These are phyloP conservation scores for Ilyonectria sp. DNA, from an alignment of 2,329 filamentous ascomycete genomes.

Conservation along the genomic window DNA sequence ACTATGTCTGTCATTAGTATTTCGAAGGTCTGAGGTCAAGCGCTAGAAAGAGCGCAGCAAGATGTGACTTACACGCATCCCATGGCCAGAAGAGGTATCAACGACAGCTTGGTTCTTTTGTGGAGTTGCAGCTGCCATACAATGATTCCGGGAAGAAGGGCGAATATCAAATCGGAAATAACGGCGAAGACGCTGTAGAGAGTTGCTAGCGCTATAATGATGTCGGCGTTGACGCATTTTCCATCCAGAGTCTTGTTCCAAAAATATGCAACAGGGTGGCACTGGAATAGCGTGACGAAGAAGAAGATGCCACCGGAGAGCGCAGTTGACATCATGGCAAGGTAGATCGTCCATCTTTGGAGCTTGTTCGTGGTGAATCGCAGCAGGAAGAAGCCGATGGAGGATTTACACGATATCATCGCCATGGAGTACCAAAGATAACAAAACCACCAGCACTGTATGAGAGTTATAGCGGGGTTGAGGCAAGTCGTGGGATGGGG, in stretches of 20 bases:
- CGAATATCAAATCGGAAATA: slow-evolving; percentile 63
- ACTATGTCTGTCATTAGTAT: slow-evolving; percentile 39
- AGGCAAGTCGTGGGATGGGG: background rate
- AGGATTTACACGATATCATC: slow-evolving; percentile 52
- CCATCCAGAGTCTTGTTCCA: slow-evolving; percentile 46
- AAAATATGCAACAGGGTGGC: slow-evolving; percentile 47
- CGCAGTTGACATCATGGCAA: slow-evolving; percentile 48
- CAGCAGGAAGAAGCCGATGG: slow-evolving; percentile 54
- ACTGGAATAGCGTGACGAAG: slow-evolving; percentile 51
- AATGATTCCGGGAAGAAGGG: slow-evolving; percentile 65
- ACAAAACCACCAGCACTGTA: slow-evolving; percentile 50
- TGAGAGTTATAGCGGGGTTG: slow-evolving; percentile 12
- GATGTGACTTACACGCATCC: slow-evolving; percentile 61
- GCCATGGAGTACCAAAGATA: slow-evolving; percentile 47
- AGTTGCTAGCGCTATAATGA: slow-evolving; percentile 64
- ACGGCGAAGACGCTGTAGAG: slow-evolving; percentile 63
- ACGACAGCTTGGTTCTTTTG: slow-evolving; percentile 61
- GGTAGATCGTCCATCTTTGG: slow-evolving; percentile 46
- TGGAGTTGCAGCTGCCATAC: slow-evolving; percentile 68
- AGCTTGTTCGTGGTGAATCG: slow-evolving; percentile 46
- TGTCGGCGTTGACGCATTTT: slow-evolving; percentile 50
- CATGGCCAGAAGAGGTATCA: slow-evolving; percentile 67
- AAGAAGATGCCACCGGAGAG: slow-evolving; percentile 50
- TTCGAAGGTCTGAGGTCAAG: background rate
- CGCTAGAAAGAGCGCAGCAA: background rate